Percentiles rank a stretch among this genome's conserved stretches.
Conservation (phyloP, 805 yeast species). For the Kodamaea sagamina region DNA sequence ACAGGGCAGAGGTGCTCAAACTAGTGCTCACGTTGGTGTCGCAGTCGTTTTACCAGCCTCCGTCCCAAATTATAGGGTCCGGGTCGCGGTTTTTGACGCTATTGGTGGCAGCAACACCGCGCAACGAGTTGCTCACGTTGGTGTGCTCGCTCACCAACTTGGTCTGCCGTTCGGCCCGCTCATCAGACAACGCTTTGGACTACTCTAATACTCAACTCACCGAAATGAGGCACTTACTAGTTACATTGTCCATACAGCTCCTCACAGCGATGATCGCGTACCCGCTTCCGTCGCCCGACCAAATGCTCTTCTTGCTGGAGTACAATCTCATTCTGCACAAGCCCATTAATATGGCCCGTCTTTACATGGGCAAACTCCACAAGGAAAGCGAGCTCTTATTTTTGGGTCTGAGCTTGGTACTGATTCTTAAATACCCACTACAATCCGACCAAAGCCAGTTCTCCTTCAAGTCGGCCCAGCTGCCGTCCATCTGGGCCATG, state of each 20-base stretch:
- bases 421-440: slow-evolving; percentile 48
- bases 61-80: neutral
- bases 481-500: slow-evolving; percentile 48
- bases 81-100: slow-evolving; percentile 48
- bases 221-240: slow-evolving; percentile 48
- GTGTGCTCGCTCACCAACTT: slow-evolving; percentile 73
- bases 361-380: slow-evolving; percentile 51
- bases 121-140: slow-evolving; percentile 48
- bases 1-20: slow-evolving; percentile 3
- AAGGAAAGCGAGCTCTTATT: slow-evolving; percentile 57
- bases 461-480: slow-evolving; percentile 13
- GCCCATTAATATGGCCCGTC: slow-evolving; percentile 47
- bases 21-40: slow-evolving; percentile 1
- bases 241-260: slow-evolving; percentile 60
- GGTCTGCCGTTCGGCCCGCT: slow-evolving; percentile 51
- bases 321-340: slow-evolving; percentile 4
- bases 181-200: slow-evolving; percentile 46
- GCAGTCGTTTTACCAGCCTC: slow-evolving; percentile 1
- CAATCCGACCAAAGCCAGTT: slow-evolving; percentile 10
- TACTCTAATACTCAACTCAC: slow-evolving; percentile 30
- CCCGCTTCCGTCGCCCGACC: slow-evolving; percentile 54
- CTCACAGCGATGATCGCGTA: slow-evolving; percentile 62
- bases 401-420: slow-evolving; percentile 49
- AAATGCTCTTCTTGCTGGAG: slow-evolving; percentile 18
- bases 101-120: slow-evolving; percentile 52